These are phyloP conservation scores for Paraphysoderma sedebokerense DNA, from an alignment of 371 early-diverging fungal genomes.

Conservation along the genomic window DNA sequence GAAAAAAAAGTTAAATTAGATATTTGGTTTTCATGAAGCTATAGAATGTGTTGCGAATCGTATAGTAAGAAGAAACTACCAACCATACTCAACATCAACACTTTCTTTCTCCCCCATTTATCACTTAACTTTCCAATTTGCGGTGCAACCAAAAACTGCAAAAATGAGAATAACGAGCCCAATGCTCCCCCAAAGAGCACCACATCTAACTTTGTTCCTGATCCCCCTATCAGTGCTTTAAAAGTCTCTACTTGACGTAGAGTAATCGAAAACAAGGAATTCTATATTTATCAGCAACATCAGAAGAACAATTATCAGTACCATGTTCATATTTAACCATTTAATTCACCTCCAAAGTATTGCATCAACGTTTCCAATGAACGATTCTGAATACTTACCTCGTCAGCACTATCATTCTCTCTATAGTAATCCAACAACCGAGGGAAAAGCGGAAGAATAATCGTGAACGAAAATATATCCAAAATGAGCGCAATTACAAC, in stretches of 20 bases:
- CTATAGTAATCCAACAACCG: conserved; percentile 39
- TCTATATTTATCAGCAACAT: not conserved
- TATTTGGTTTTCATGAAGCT: not conserved
- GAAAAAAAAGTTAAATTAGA: not conserved
- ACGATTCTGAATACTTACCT: not conserved
- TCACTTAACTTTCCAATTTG: conserved; percentile 70
- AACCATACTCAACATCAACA: conserved; percentile 75
- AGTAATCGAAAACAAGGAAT: conserved; percentile 15
- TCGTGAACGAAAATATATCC: conserved; percentile 91
- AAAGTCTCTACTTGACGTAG: conserved; percentile 15
- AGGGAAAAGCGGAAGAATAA: conserved; percentile 89
- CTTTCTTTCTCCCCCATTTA: conserved; percentile 59
- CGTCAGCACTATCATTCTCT: conserved; percentile 11
- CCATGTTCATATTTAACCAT: too few relatives aligned
- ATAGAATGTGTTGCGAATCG: not conserved
- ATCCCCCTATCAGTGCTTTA: conserved; percentile 13
- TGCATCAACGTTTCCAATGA: too few relatives aligned
- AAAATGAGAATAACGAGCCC: conserved; percentile 83
- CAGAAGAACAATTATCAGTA: too few relatives aligned
- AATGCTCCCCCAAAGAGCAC: conserved; percentile 86
- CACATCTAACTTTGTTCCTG: conserved; percentile 34
- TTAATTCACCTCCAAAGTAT: too few relatives aligned
- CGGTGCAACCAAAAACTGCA: conserved; percentile 80
- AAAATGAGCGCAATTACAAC: conserved; percentile 48
- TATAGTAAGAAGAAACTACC: not conserved